phyloP scores from a whole-genome alignment of 179 eudicot genomes.

The Silene noctiflora region DNA sequence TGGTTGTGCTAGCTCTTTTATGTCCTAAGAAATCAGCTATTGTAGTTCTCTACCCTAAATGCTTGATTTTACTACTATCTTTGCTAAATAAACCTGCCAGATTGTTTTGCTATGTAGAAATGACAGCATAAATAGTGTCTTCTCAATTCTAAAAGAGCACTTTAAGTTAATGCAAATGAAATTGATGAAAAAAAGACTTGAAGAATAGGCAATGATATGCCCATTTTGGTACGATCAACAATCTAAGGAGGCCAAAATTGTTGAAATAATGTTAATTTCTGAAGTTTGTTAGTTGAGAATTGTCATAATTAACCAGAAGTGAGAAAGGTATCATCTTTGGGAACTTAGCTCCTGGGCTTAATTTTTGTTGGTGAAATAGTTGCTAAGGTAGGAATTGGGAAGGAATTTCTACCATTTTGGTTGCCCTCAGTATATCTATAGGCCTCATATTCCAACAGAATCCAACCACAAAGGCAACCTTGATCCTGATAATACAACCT shows the following conservation, averaged over 20 bases:
- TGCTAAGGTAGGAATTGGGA: neutral
- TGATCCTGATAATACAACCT: neutral
- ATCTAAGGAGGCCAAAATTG: neutral
- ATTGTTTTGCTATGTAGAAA: neutral
- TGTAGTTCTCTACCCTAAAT: neutral
- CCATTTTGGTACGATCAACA: neutral
- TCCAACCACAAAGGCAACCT: neutral
- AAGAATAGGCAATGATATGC: neutral
- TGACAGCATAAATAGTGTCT: neutral
- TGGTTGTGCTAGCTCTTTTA: neutral
- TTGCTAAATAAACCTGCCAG: neutral
- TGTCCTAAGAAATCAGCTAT: neutral
- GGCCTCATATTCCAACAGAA: neutral
- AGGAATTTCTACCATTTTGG: neutral
- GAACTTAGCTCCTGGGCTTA: neutral
- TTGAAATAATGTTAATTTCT: neutral
- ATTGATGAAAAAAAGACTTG: neutral
- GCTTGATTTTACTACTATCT: neutral
- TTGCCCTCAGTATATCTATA: neutral
- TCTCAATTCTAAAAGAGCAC: constrained; percentile 1
- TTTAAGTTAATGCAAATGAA: neutral
- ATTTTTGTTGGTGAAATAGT: neutral
- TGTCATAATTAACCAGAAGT: neutral
- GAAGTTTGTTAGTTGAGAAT: neutral
- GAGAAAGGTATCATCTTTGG: neutral